phyloP scores from a whole-genome alignment of 208 protist genomes.

The Naegleria gruberi region DNA sequence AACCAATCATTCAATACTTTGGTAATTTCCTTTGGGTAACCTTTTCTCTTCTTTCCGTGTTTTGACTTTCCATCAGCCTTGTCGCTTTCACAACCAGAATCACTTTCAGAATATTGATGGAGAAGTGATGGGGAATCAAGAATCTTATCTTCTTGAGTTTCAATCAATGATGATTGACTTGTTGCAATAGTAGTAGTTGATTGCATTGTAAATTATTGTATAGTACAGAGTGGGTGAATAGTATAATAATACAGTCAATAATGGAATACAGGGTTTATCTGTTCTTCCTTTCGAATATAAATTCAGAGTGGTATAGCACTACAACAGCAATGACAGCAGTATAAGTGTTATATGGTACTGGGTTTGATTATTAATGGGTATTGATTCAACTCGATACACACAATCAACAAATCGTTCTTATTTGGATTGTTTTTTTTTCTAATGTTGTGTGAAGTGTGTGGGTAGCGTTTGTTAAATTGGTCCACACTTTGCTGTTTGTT shows the following conservation, averaged over 20 bases:
- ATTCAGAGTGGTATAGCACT: too few relatives aligned
- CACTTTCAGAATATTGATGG: not conserved
- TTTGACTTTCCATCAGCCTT: not conserved
- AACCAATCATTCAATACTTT: constrained; percentile 2
- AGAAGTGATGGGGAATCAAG: not conserved
- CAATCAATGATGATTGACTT: not conserved
- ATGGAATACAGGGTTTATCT: not conserved
- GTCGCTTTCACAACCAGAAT: not conserved
- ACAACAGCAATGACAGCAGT: too few relatives aligned
- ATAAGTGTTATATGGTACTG: too few relatives aligned
- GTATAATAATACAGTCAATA: not conserved
- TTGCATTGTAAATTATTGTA: not conserved
- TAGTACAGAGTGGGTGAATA: not conserved
- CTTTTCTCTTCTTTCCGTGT: constrained; percentile 5
- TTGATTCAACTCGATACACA: too few relatives aligned
- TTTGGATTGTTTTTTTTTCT: too few relatives aligned
- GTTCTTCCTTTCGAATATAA: not conserved
- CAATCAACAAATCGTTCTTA: too few relatives aligned
- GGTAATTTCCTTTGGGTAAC: not conserved
- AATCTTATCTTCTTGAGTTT: not conserved
- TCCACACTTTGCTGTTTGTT: too few relatives aligned
- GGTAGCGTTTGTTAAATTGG: too few relatives aligned
- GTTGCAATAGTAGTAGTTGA: not conserved
- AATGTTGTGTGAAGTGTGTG: too few relatives aligned
- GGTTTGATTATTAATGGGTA: too few relatives aligned